phyloP scores from a whole-genome alignment of 306 rosid species.

The Amphicarpaea edgeworthii region DNA sequence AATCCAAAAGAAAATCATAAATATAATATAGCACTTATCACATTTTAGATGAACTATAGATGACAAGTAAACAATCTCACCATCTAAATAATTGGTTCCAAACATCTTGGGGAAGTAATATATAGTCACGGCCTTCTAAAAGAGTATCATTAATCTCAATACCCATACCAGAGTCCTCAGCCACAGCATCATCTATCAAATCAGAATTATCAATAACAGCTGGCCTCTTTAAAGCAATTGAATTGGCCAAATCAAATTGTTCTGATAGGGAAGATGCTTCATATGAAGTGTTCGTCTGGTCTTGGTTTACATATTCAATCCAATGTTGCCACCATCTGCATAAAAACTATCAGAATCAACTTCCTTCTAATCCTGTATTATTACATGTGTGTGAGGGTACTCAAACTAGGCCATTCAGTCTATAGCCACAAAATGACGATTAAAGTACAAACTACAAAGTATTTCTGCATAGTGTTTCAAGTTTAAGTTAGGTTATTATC shows the following conservation, averaged over 20 bases:
- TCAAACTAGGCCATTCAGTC: slow-evolving; percentile 43
- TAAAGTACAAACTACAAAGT: not conserved
- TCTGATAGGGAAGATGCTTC: slow-evolving; percentile 76
- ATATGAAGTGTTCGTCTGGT: slow-evolving; percentile 68
- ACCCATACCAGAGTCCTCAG: slow-evolving; percentile 66
- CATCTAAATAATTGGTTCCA: slow-evolving; percentile 84
- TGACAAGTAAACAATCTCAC: slow-evolving; percentile 54
- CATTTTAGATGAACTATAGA: slow-evolving; percentile 36
- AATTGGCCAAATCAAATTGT: slow-evolving; percentile 68
- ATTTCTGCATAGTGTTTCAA: not conserved
- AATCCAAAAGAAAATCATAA: slow-evolving; percentile 18
- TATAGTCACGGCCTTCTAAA: slow-evolving; percentile 95
- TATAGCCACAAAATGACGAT: slow-evolving; percentile 27
- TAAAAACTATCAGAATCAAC: slow-evolving; percentile 39
- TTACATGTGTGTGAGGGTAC: slow-evolving; percentile 19
- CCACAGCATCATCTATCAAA: slow-evolving; percentile 69
- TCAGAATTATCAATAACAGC: slow-evolving; percentile 86
- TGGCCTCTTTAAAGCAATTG: slow-evolving; percentile 74
- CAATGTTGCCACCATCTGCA: slow-evolving; percentile 99
- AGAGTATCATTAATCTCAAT: slow-evolving; percentile 82
- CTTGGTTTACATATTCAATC: slow-evolving; percentile 97
- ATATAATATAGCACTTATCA: slow-evolving; percentile 15
- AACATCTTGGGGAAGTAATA: slow-evolving; percentile 89
- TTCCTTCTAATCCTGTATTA: slow-evolving; percentile 11
- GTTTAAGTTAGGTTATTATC: not conserved